Conservation (phyloP, 2,329 filamentous ascomycete genomes). For the Microthyrium microscopicum region DNA sequence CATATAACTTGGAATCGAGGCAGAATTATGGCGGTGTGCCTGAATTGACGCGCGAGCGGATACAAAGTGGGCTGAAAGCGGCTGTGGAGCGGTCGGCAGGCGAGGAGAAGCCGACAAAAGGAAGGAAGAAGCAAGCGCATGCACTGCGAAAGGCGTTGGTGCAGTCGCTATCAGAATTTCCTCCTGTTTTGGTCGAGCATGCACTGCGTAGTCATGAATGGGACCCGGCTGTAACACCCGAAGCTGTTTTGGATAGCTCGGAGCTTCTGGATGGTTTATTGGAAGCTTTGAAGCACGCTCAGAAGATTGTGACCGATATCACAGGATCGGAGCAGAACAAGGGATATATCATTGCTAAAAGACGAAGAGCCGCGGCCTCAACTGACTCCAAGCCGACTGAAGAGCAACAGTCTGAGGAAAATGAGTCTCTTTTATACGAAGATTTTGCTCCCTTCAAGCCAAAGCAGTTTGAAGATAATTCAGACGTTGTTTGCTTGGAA, state of each 20-base stretch:
- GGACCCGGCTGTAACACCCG: conserved; percentile 49
- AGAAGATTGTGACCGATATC: conserved; percentile 51
- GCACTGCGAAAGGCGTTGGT: conserved; percentile 66
- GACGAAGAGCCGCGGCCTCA: conserved; percentile 11
- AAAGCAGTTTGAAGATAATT: conserved; percentile 55
- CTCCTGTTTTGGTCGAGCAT: conserved; percentile 78
- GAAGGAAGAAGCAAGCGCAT: conserved; percentile 57
- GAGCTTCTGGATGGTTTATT: conserved; percentile 49
- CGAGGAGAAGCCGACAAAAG: conserved; percentile 42
- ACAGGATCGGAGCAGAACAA: conserved; percentile 48
- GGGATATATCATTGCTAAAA: conserved; percentile 77
- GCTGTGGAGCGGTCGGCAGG: conserved; percentile 41
- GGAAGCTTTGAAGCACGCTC: conserved; percentile 50
- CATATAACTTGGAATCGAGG: conserved; percentile 64
- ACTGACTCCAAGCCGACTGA: conserved; percentile 18
- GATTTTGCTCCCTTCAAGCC: conserved; percentile 93
- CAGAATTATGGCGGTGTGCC: conserved; percentile 72
- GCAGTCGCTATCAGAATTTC: conserved; percentile 71
- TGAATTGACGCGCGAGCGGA: conserved; percentile 53
- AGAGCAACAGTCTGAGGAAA: conserved; percentile 20
- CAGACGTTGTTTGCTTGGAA: conserved; percentile 50
- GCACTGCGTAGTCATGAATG: conserved; percentile 54
- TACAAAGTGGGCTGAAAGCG: conserved; percentile 51
- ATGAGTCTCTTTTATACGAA: conserved; percentile 53
- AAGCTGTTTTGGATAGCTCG: conserved; percentile 53